These are phyloP conservation scores for Tolypocladium amazonense DNA, from an alignment of 2,329 filamentous ascomycete genomes.

Conservation along the genomic window DNA sequence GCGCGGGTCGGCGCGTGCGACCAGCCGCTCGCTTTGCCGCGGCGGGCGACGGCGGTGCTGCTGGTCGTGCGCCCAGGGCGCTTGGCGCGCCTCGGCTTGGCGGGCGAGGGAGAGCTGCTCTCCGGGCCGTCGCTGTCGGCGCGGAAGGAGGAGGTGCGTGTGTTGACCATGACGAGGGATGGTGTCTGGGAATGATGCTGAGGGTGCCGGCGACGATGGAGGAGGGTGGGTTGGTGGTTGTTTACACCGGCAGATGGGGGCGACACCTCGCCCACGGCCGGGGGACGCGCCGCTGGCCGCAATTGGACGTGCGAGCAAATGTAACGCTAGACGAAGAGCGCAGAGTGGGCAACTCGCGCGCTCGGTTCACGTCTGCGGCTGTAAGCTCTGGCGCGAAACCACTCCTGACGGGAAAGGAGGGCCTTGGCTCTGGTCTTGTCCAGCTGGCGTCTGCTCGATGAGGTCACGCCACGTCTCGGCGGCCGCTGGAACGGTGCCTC, in stretches of 20 bases:
- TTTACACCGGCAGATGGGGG: not conserved
- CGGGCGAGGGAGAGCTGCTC: constrained; percentile 7
- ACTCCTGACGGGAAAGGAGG: too few species aligned
- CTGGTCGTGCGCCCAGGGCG: constrained; percentile 2
- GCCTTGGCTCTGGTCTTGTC: too few species aligned
- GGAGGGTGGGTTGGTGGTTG: not conserved
- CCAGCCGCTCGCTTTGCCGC: constrained; percentile 17
- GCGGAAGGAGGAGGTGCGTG: constrained; percentile 23
- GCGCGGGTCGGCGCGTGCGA: constrained; percentile 32
- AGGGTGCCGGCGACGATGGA: not conserved
- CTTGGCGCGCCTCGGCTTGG: constrained; percentile 5
- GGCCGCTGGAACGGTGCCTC: not conserved
- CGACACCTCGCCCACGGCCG: not conserved
- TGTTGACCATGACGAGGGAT: constrained; percentile 24
- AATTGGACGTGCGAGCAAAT: not conserved
- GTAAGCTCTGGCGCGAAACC: not conserved
- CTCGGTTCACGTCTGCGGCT: not conserved
- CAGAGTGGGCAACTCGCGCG: not conserved
- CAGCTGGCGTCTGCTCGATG: not conserved
- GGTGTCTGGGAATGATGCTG: not conserved
- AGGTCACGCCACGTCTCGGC: not conserved
- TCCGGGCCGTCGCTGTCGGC: constrained; percentile 16
- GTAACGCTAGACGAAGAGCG: not conserved
- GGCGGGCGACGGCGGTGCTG: constrained; percentile 3
- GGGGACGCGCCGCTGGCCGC: not conserved